Evolutionary conservation across 1,284 basidiomycete genomes (phyloP), one percentile per base, ranked within the genome.

Genomic region (Mycena citricolor): DNA sequence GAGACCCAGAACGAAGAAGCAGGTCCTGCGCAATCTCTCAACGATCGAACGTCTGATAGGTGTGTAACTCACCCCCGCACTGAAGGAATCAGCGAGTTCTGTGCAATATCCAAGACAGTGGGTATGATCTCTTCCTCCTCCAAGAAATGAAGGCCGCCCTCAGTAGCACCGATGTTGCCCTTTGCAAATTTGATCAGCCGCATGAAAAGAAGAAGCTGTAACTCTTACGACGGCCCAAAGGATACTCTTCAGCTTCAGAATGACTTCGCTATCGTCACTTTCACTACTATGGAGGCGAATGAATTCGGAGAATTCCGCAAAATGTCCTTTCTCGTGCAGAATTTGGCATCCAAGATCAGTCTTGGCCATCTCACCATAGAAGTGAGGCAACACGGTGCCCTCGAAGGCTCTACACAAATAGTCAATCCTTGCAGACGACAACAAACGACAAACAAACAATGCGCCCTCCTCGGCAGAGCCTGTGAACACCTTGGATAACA

Each of bases 281-380:
- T 97, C 94, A 47, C 86, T 71, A 13, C 86, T 89, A 63, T 99
- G 91, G 54, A 85, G 76, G 13, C 91, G 79, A 44, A 99, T 90
- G 54, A 94, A 90, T 51, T 92, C 85, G 0, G 90, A 85, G 62
- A 98, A 97, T 48, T 95, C 91, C 6, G 76, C 65, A 59, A 99
- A 94, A 60, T 99, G 92, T 0, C 91, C 92, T 57, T 90, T 93
- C 49, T 94, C 90, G 42, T 83, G 78, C 32, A 99, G 69, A 11
- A 95, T 83, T 59, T 89, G 86, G 63, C 94, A 95, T 0, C 97
- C 97, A 42, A 94, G 84, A 38, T 88, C 86, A 1, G 97, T 99
- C 64, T 97, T 97, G 32, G 92, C 87, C 73, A 99, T 89, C 63
- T 98, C 94, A 17, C 95, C 94, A 57, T 98, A 97, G 66, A 99